Base-by-base conservation (phyloP, 805 yeast species). In the Jamesozyma piceae region DNA sequence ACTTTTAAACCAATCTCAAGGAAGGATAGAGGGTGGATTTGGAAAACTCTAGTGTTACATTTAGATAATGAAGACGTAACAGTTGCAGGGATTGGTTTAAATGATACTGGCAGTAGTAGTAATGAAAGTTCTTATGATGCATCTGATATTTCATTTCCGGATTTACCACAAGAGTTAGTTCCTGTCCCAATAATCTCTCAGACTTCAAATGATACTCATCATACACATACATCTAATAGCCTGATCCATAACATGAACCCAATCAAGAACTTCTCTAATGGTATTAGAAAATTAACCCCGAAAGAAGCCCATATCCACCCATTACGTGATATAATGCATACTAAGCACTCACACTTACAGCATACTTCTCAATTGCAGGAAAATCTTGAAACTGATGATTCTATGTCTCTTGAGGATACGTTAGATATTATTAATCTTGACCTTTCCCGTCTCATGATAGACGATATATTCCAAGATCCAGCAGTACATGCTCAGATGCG, bases 21-120 rank as follows among this genome's bases (percentile, higher is more conserved):
- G 14, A n/a, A 17, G n/a, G 35, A 51, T 10, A 45, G 64, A 38
- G 60, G 62, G 14, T 60, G 64, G 64, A 47, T 59, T 15, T 60
- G 64, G 64, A 53, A 50, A 39, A 52, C 57, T 8, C 37, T 60
- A 27, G 49, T 55, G 8, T 39, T 57, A 21, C 50, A 51, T 34
- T 28, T 45, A 11, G 51, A 45, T 30, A 35, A 30, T 27, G 43
- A 45, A 24, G 41, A 38, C 10, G 10, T 24, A 6, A 11, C 28
- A 11, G 28, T 8, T 24, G 6, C 28, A 24, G 28, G 11, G 28
- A 6, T 11, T 6, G 28, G 11, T 11, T 6, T 6, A 6, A 24
- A 24, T 24, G 28, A 6, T 8, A 24, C 11, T 6, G 20, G 37
- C 29, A 30, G 4, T 5, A 14, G 13, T 21, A n/a, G 27, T 15